Evolutionary conservation across 257 asterid genomes (phyloP).

Genomic region (Solanum pimpinellifolium): DNA sequence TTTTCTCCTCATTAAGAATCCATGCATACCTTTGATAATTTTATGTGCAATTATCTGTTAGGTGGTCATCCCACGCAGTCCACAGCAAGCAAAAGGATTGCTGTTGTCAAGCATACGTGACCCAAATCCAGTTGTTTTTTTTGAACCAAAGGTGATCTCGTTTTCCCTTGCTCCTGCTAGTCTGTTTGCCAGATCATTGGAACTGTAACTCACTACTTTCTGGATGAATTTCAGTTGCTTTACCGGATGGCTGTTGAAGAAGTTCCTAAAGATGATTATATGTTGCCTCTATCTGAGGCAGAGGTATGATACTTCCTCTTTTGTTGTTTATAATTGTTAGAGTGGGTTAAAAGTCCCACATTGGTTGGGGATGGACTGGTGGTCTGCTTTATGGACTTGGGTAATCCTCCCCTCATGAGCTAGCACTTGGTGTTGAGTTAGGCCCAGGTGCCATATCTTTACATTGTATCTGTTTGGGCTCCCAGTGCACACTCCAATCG

Average conservation of each 20-base stretch:
- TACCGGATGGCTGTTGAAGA: constrained; percentile 97
- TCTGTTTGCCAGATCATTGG: background rate
- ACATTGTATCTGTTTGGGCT: background rate
- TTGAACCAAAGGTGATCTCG: constrained; percentile 79
- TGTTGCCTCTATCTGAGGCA: constrained; percentile 88
- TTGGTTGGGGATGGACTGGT: background rate
- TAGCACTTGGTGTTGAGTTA: background rate
- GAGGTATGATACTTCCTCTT: constrained; percentile 45
- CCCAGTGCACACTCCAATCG: background rate
- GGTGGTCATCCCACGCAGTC: constrained; percentile 98
- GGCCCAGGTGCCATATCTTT: background rate
- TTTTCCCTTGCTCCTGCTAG: background rate
- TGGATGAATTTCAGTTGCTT: constrained; percentile 52
- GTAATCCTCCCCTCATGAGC: background rate
- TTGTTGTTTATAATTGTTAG: background rate
- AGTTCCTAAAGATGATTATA: constrained; percentile 81
- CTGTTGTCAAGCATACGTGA: constrained; percentile 76
- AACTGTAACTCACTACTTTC: background rate
- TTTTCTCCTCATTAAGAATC: background rate
- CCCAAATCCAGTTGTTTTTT: constrained; percentile 89
- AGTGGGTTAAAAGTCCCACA: background rate
- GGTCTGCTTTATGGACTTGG: background rate
- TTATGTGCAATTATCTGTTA: constrained; percentile 4
- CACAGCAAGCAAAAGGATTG: constrained; percentile 87
- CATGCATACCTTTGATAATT: background rate